Evolutionary conservation across 2,329 filamentous ascomycete species (phyloP).

Genomic region (Aspergillus ibericus): DNA sequence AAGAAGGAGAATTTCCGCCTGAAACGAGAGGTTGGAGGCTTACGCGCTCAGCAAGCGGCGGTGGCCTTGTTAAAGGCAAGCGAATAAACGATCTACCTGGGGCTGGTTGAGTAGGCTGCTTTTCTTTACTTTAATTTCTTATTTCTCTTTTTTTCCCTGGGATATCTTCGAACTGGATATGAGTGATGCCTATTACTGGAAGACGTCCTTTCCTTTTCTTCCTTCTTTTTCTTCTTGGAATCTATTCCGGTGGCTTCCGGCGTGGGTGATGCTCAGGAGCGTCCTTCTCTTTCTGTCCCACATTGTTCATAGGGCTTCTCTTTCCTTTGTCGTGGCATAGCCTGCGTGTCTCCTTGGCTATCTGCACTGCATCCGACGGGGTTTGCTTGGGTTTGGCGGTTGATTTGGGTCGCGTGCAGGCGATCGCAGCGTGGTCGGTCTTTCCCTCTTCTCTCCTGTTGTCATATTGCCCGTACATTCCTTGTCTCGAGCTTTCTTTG

Average conservation of each 20-base stretch:
- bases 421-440: neutral
- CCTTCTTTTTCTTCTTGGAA: conserved; percentile 4
- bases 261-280: conserved; percentile 14
- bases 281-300: conserved; percentile 8
- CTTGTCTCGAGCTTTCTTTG: conserved; percentile 18
- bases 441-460: conserved; percentile 5
- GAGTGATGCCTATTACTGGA: conserved; percentile 18
- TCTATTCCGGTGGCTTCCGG: conserved; percentile 11
- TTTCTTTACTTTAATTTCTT: neutral
- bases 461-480: conserved; percentile 9
- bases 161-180: conserved; percentile 14
- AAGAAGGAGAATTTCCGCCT: conserved; percentile 84
- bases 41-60: conserved; percentile 53
- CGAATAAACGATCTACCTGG: conserved; percentile 19
- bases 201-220: conserved; percentile 15
- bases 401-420: neutral
- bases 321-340: neutral
- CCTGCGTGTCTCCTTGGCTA: conserved; percentile 9
- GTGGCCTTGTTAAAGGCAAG: conserved; percentile 33
- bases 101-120: conserved; percentile 8
- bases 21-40: conserved; percentile 76
- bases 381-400: conserved; percentile 2
- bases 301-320: neutral
- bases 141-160: neutral
- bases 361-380: conserved; percentile 10